These are phyloP conservation scores for Fusarium cyanostomum DNA, from an alignment of 2,329 filamentous ascomycete genomes.

Conservation along the genomic window DNA sequence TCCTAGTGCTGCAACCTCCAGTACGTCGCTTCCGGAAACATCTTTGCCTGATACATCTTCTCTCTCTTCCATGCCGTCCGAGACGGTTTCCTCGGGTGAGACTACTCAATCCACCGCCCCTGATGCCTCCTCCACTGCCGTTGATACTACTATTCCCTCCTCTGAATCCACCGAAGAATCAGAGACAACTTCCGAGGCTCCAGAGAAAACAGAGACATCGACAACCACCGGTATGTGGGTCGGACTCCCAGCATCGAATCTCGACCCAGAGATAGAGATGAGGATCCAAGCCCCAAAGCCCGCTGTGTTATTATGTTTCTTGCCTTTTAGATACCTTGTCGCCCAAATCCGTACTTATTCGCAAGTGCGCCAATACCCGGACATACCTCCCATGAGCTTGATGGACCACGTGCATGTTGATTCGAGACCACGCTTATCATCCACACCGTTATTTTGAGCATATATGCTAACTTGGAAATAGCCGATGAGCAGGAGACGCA, in stretches of 20 bases:
- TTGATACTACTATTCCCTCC: constrained; percentile 20
- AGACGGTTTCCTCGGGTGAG: constrained; percentile 41
- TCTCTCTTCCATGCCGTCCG: constrained; percentile 42
- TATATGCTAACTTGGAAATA: constrained; percentile 20
- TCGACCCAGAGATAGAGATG: constrained; percentile 19
- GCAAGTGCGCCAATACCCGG: constrained; percentile 39
- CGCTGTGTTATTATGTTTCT: constrained; percentile 29
- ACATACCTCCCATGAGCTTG: neutral
- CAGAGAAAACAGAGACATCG: constrained; percentile 27
- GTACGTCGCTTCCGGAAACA: constrained; percentile 46
- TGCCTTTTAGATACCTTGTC: constrained; percentile 8
- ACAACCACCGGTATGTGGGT: constrained; percentile 47
- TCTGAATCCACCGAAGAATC: constrained; percentile 18
- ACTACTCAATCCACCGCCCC: constrained; percentile 32
- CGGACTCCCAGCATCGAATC: constrained; percentile 17
- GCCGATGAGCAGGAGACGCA: constrained; percentile 29
- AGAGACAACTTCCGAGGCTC: constrained; percentile 24
- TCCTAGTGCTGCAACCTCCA: constrained; percentile 38
- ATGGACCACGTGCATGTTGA: constrained; percentile 18
- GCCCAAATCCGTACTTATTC: constrained; percentile 6
- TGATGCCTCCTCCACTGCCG: constrained; percentile 25
- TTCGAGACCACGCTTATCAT: constrained; percentile 4
- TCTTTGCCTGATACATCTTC: constrained; percentile 44
- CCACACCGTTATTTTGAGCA: neutral
- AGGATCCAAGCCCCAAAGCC: constrained; percentile 28